Evolutionary conservation across 2,329 filamentous ascomycete species (phyloP).

Genomic region (Colletotrichum sansevieriae): DNA sequence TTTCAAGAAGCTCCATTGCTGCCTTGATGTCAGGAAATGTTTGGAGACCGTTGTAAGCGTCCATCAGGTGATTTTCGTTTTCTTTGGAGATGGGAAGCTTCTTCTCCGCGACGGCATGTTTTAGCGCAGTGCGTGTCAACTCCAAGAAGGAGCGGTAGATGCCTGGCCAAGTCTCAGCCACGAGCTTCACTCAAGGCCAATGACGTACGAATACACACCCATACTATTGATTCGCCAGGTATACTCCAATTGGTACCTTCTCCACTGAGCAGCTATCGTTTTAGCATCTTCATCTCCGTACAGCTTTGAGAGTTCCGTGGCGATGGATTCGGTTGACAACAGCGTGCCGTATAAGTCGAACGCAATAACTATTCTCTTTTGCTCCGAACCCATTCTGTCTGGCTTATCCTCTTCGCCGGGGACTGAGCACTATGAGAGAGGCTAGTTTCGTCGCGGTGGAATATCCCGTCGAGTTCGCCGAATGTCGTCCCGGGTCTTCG

Average conservation of each 20-base stretch:
- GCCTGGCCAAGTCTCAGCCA: constrained; percentile 55
- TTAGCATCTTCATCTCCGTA: constrained; percentile 70
- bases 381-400: constrained; percentile 4
- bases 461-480: constrained; percentile 1
- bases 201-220: constrained; percentile 62
- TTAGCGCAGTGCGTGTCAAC: constrained; percentile 72
- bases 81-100: constrained; percentile 57
- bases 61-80: constrained; percentile 67
- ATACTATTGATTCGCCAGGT: constrained; percentile 83
- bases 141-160: constrained; percentile 71
- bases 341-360: constrained; percentile 84
- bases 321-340: constrained; percentile 78
- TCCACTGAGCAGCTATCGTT: constrained; percentile 71
- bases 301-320: constrained; percentile 66
- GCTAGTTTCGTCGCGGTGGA: not conserved
- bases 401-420: not conserved
- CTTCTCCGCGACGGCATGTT: constrained; percentile 73
- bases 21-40: constrained; percentile 74
- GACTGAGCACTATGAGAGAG: not conserved
- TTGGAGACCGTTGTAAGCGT: constrained; percentile 73
- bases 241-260: constrained; percentile 81
- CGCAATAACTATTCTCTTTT: constrained; percentile 65
- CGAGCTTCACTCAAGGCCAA: not conserved
- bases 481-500: not conserved
- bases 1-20: constrained; percentile 62